Percentiles rank a stretch among this genome's conserved stretches.
These are phyloP conservation scores for Solanum arcanum DNA, from an alignment of 257 asterid species.

Conservation along the genomic window DNA sequence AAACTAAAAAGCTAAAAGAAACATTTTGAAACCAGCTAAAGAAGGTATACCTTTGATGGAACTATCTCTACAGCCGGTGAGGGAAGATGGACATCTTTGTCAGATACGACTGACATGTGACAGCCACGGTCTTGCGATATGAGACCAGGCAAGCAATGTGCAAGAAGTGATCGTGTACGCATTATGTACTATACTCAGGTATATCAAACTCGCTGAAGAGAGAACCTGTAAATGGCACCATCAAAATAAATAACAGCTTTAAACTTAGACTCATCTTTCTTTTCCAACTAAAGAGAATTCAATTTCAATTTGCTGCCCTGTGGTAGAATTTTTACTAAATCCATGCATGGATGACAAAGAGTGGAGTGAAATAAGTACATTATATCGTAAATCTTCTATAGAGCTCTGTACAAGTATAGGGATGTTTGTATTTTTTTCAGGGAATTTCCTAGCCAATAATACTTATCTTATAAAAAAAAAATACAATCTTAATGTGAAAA, in stretches of 20 bases:
- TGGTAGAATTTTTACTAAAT: neutral
- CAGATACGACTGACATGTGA: slow-evolving; percentile 8
- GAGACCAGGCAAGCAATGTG: slow-evolving; percentile 30
- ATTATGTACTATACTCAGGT: neutral
- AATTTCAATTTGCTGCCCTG: neutral
- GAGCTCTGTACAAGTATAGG: neutral
- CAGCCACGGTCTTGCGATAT: slow-evolving; percentile 15
- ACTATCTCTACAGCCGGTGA: slow-evolving; percentile 29
- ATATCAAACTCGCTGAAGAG: neutral
- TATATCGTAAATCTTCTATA: neutral
- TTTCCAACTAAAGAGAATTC: neutral
- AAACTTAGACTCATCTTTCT: neutral
- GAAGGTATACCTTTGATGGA: slow-evolving; percentile 17
- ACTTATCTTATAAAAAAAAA: neutral
- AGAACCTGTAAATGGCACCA: neutral
- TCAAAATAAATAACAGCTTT: neutral
- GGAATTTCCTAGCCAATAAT: neutral
- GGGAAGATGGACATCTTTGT: slow-evolving; percentile 21
- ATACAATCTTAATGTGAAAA: neutral
- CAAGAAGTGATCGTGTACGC: slow-evolving; percentile 23
- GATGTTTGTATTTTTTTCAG: neutral
- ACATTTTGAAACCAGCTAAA: neutral
- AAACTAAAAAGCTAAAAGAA: neutral
- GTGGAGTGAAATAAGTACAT: neutral
- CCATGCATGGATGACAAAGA: neutral